Base-by-base conservation (phyloP, 441 rosid species). In the Viola pubescens region DNA sequence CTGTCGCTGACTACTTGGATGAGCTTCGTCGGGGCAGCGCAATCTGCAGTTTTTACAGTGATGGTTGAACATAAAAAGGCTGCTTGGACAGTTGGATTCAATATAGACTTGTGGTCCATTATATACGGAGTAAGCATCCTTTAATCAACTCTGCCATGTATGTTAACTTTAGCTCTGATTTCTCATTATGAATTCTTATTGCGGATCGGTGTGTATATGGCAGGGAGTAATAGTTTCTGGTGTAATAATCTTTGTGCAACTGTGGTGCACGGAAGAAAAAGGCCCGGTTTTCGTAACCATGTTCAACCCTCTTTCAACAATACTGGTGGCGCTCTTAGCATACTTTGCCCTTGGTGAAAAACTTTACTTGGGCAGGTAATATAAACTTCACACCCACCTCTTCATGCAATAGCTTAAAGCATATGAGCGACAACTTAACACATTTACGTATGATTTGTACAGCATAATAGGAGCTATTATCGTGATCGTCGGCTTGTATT, bases 281-380 rank as follows among this genome's bases (percentile, higher is more conserved):
- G 94, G 81, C 39, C 89, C 94, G 4, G 89, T 83, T 41, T 86
- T 80, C 51, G 89, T 79, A 43, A 82, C 89, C 73, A 73, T 83
- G 81, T 83, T 86, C 77, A 86, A 79, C 73, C 88, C 94, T 4
- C 71, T 86, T 58, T 49, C 76, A 2, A 78, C 94, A 1, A 70
- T 86, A 59, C 13, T 76, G 9, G 88, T 81, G 1, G 83, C 87
- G 4, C 9, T 73, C 4, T 61, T 81, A 5, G 82, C 85, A 16
- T 83, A 81, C 65, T 81, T 79, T 62, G 73, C 77, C 45, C 62
- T 85, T 3, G 84, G 87, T 0, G 92, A 85, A 72, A 79, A 76
- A 70, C 85, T 85, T 50, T 78, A 70, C 55, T 39, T 70, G n/a
- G 88, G 92, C 69, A 85, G 91, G 90, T 84, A 71, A 68, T 19